phyloP scores from a whole-genome alignment of 371 early-diverging fungal species.

The Dipsacomyces acuminosporus region DNA sequence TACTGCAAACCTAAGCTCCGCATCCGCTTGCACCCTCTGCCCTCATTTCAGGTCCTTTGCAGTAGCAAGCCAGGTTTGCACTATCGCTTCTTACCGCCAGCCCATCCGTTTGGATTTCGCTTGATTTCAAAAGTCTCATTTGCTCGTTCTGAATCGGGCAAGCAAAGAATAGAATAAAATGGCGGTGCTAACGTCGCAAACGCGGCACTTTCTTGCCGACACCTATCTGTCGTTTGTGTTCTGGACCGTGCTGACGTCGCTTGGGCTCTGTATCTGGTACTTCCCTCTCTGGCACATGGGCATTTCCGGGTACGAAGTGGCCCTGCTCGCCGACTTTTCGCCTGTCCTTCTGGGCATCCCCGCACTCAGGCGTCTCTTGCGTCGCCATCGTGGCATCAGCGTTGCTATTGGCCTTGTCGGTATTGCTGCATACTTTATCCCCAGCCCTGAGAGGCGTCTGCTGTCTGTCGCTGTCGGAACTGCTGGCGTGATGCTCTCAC shows the following conservation, averaged over 20 bases:
- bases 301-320: constrained; percentile 73
- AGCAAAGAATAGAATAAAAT: background rate
- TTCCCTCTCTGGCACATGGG: constrained; percentile 87
- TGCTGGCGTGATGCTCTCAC: constrained; percentile 55
- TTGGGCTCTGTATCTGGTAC: constrained; percentile 74
- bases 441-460: constrained; percentile 59
- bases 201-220: constrained; percentile 46
- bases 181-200: constrained; percentile 7
- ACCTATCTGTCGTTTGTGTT: constrained; percentile 60
- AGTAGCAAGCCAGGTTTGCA: too few relatives aligned
- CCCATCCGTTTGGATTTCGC: too few relatives aligned
- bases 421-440: constrained; percentile 55
- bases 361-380: constrained; percentile 54
- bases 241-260: constrained; percentile 74
- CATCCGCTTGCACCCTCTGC: too few relatives aligned
- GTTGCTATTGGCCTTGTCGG: constrained; percentile 52
- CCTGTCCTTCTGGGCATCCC: constrained; percentile 63
- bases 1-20: too few relatives aligned
- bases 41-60: too few relatives aligned
- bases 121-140: too few relatives aligned
- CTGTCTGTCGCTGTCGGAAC: constrained; percentile 57
- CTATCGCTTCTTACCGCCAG: too few relatives aligned
- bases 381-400: constrained; percentile 52
- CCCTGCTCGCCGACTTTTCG: constrained; percentile 58
- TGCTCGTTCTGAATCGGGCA: too few relatives aligned